Conservation (phyloP, 371 early-diverging fungal genomes). For the Blyttiomyces sp. region DNA sequence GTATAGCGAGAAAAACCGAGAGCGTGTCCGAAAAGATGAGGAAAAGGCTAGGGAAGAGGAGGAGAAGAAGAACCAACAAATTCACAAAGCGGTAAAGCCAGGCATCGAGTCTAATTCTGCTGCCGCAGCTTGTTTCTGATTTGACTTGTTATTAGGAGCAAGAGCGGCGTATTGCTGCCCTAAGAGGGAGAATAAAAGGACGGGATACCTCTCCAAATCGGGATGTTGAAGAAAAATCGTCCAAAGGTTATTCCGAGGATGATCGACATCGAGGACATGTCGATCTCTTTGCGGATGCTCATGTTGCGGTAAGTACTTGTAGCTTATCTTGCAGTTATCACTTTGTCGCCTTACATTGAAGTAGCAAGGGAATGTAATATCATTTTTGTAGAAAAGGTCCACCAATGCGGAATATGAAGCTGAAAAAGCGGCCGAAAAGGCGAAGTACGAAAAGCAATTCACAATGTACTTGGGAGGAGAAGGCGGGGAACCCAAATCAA, state of each 20-base stretch:
- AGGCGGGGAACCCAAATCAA: constrained; percentile 10
- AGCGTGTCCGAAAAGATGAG: constrained; percentile 66
- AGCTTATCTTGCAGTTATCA: not conserved
- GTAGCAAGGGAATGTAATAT: not conserved
- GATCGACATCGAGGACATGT: constrained; percentile 38
- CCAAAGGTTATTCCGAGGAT: not conserved
- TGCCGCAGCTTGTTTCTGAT: not conserved
- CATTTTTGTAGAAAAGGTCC: constrained; percentile 6
- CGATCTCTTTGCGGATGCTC: constrained; percentile 57
- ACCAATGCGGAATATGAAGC: constrained; percentile 57
- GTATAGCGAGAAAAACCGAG: constrained; percentile 68
- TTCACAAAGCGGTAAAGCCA: constrained; percentile 17
- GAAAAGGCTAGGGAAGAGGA: constrained; percentile 42
- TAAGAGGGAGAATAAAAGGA: constrained; percentile 9
- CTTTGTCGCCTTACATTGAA: not conserved
- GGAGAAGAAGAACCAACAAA: constrained; percentile 61
- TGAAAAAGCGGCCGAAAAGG: constrained; percentile 54
- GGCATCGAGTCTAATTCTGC: no score
- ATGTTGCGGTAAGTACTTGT: constrained; percentile 13
- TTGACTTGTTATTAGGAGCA: constrained; percentile 15
- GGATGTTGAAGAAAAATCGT: constrained; percentile 1
- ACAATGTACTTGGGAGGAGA: constrained; percentile 63
- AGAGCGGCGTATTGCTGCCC: constrained; percentile 19
- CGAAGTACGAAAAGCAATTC: constrained; percentile 51
- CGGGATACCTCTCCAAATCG: constrained; percentile 18